Evolutionary conservation across 768 basidiomycete genomes (phyloP), one percentile per base, ranked within the genome.

Genomic region (Cyclocybe aegerita): DNA sequence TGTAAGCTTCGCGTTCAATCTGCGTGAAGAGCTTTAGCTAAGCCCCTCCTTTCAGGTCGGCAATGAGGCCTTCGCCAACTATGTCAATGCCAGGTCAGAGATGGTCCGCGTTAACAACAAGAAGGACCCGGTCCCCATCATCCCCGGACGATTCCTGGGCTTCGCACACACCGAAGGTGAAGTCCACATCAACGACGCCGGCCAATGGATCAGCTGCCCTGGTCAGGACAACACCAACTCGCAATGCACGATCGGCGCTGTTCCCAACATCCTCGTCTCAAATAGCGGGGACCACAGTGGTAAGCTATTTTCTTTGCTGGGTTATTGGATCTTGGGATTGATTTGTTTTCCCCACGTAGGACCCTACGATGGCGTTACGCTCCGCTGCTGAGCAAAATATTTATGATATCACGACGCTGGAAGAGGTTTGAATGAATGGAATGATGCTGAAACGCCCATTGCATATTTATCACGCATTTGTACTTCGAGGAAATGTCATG

Each of bases 81-180:
- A 78, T 57, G 76, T 83, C 36, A 80, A 84, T 54, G 67, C 74
- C 2, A 64, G 77, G 44, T 17, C 72, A 15, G 53, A 70, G 12
- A 55, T 85, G 53, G 79, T 75, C 1, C 82, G 80, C 58, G 78
- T 87, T 58, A 85, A 82, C 59, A 85, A 87, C 65, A 71, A 63
- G 58, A 58, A 72, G 43, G 74, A 76, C 50, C 53, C 60, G 14
- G 57, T 73, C 37, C 72, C 74, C 17, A 72, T 72, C 38, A 34
- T 72, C 0, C 73, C 75, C 37, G 69, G 71, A 8, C 53, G 59
- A 23, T 23, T 56, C 55, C 58, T 82, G 46, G 79, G 77, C 45
- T 85, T 75, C 63, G 54, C 65, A 29, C 79, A 81, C 42, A 73
- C 76, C 2, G 64, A 71, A 16, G 79, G 80, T 10, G 82, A 85